A percentile compares a stretch with the other conserved stretches of the same genome.
These are phyloP conservation scores for Hura crepitans DNA, from an alignment of 441 rosid genomes.

Conservation along the genomic window DNA sequence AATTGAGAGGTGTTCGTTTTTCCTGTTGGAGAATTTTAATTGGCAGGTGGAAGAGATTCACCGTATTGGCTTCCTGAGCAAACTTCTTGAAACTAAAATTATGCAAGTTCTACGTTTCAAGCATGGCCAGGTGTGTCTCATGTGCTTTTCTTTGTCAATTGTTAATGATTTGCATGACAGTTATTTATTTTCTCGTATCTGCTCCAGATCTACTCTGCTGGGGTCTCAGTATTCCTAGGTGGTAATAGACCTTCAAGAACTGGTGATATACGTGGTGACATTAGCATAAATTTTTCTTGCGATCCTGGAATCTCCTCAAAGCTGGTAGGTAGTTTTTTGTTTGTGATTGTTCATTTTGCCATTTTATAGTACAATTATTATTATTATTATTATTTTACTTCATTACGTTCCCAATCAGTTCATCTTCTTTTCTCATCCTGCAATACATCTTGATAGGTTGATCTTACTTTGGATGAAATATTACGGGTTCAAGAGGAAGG, in stretches of 20 bases:
- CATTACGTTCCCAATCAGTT: conserved; percentile 13
- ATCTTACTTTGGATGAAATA: conserved; percentile 74
- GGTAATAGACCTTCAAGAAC: conserved; percentile 88
- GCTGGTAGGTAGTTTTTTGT: conserved; percentile 43
- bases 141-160: conserved; percentile 11
- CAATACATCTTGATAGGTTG: conserved; percentile 44
- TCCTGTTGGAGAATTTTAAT: conserved; percentile 21
- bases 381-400: neutral
- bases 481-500: conserved; percentile 51
- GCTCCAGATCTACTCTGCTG: conserved; percentile 79
- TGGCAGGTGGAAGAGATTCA: conserved; percentile 83
- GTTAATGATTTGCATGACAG: conserved; percentile 22
- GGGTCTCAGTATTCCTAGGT: conserved; percentile 87
- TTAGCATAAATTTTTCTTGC: conserved; percentile 79
- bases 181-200: conserved; percentile 24
- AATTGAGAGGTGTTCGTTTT: neutral
- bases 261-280: conserved; percentile 84
- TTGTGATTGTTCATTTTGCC: conserved; percentile 17
- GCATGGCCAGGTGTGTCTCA: conserved; percentile 72
- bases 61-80: conserved; percentile 70
- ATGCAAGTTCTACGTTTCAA: conserved; percentile 85
- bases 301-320: conserved; percentile 83
- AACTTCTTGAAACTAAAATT: conserved; percentile 85
- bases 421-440: conserved; percentile 18
- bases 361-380: neutral